A percentile compares a stretch with the other conserved stretches of the same genome.
phyloP scores from a whole-genome alignment of 306 rosid species.

The Sphenostylis stenocarpa region DNA sequence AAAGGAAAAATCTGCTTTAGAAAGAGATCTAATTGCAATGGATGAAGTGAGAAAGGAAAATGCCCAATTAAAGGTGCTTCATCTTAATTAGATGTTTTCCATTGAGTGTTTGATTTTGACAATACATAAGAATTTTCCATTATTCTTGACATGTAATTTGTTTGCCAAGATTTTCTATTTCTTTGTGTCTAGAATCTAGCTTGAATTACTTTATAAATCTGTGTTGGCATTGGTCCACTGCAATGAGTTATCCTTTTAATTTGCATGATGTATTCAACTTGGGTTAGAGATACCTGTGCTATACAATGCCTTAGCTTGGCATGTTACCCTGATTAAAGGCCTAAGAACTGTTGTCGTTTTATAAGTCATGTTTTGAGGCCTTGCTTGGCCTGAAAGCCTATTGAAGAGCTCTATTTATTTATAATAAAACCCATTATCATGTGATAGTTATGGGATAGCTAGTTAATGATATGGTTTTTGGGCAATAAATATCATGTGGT shows the following conservation, averaged over 20 bases:
- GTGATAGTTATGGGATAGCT: no score
- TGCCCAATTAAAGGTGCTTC: conserved; percentile 64
- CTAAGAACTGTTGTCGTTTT: not conserved
- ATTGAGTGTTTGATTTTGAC: conserved; percentile 8
- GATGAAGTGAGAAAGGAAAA: conserved; percentile 77
- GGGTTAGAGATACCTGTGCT: not conserved
- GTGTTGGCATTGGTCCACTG: not conserved
- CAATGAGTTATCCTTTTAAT: not conserved
- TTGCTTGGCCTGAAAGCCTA: not conserved
- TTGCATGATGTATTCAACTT: not conserved
- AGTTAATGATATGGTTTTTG: no score
- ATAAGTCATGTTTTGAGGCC: not conserved
- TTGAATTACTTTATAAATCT: not conserved
- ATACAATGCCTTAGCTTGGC: not conserved
- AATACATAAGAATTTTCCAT: not conserved
- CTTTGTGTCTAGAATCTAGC: not conserved
- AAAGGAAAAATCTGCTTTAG: conserved; percentile 73
- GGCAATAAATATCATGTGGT: not conserved
- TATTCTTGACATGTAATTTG: not conserved
- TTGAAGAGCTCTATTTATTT: not conserved
- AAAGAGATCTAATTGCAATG: conserved; percentile 71
- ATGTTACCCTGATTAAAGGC: not conserved
- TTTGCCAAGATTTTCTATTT: not conserved
- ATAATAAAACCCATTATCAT: not conserved
- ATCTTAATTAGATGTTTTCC: conserved; percentile 10